Base-by-base conservation (phyloP, 176 grass and related monocot genomes). In the Juncus effusus region DNA sequence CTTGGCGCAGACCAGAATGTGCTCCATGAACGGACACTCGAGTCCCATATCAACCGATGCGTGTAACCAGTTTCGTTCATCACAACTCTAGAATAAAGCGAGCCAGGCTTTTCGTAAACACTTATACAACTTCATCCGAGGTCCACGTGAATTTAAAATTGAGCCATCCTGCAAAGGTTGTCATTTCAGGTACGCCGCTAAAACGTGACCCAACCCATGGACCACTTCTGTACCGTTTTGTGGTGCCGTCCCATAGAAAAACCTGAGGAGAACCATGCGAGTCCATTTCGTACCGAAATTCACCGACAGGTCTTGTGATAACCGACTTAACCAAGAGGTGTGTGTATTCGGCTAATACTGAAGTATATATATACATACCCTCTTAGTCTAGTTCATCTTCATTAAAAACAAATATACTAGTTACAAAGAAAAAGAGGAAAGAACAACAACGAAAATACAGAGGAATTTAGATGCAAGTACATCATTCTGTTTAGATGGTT, bases 121-220 rank as follows among this genome's bases (percentile, higher is more conserved):
- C 10, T 35, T 51, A 80, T 45, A 15, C 7, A 13, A 80, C 53
- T 63, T 68, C 62, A 5, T 68, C 12, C 0, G 60, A 8, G 35
- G 1, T 54, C 19, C 59, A 15, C 5, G 64, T 35, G 6, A 93
- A 72, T 4, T 63, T 36, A 41, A 56, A 69, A 40, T 10, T 14
- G 54, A 82, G 79, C 2, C 60, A 71, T 49, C 79, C 37, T 1
- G 59, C 19, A 61, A 73, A 90, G 37, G 79, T 80, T 16, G 53
- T 35, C 80, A 78, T 87, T 65, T 84, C 84, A 1, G 88, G 80
- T 10, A 74, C 53, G 19, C 78, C 78, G 11, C 81, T 87, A 79
- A 92, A 87, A 52, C 74, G 68, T 3, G 74, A 13, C 13, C 84
- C 88, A 44, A 81, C 52, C 19, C 80, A 79, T 4, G 85, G 77